These are phyloP conservation scores for Kodamaea restingae DNA, from an alignment of 805 yeast genomes.

Conservation along the genomic window DNA sequence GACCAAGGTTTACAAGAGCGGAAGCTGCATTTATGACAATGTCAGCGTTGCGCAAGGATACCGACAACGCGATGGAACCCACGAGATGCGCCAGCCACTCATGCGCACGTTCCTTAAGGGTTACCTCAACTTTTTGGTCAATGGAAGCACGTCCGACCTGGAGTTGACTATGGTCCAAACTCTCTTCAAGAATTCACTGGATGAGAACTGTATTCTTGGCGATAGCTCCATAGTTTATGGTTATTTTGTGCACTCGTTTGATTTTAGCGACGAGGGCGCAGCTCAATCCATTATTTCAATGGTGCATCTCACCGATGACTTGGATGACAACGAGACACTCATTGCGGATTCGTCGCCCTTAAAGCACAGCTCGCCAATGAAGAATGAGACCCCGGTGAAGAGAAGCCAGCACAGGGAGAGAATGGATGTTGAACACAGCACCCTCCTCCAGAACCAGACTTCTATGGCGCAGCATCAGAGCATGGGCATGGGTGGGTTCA, in stretches of 20 bases:
- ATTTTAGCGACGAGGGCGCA: constrained; percentile 8
- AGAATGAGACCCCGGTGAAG: background rate
- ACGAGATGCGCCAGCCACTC: constrained; percentile 23
- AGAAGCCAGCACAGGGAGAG: background rate
- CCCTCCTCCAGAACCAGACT: no score
- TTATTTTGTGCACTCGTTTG: constrained; percentile 25
- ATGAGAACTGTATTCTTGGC: constrained; percentile 6
- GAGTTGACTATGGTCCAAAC: constrained; percentile 29
- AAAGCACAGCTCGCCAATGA: constrained; percentile 9
- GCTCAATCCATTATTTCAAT: constrained; percentile 12
- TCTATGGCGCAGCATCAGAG: no score
- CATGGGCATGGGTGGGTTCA: no score
- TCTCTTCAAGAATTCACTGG: constrained; percentile 21
- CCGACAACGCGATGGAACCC: background rate
- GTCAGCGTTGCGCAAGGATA: constrained; percentile 34
- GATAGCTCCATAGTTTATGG: constrained; percentile 15
- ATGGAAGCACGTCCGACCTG: constrained; percentile 24
- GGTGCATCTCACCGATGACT: constrained; percentile 11
- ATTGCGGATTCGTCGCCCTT: constrained; percentile 39
- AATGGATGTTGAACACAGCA: background rate
- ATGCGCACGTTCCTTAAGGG: constrained; percentile 38
- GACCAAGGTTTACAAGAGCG: constrained; percentile 22
- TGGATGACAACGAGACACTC: constrained; percentile 38
- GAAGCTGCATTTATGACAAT: constrained; percentile 17
- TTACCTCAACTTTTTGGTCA: constrained; percentile 29